A percentile compares a stretch with the other conserved stretches of the same genome.
Evolutionary conservation across 176 grass and related monocot species (phyloP).

Genomic region (Cocos nucifera): DNA sequence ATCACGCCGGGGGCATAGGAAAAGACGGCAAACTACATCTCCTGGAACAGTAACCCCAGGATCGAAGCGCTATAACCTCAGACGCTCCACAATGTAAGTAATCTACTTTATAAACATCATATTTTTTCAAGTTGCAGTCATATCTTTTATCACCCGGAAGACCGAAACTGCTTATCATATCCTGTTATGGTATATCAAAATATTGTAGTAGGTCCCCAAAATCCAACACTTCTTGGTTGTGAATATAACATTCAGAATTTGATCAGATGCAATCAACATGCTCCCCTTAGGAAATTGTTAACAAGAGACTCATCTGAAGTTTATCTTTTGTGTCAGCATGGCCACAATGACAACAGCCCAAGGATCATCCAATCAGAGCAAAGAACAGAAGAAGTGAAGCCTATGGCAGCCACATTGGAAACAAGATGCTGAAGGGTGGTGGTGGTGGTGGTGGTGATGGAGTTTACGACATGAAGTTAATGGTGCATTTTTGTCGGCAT

Average conservation of each 20-base stretch:
- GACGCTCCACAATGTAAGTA: conserved; percentile 57
- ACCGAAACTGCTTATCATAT: too few relatives aligned
- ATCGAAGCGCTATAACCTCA: conserved; percentile 79
- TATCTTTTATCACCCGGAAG: too few relatives aligned
- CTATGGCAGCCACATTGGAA: conserved; percentile 11
- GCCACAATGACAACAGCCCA: conserved; percentile 3
- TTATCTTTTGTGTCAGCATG: too few relatives aligned
- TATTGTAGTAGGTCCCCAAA: too few relatives aligned
- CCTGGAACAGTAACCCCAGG: conserved; percentile 24
- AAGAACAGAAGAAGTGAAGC: conserved; percentile 28
- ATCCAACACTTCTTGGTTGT: too few relatives aligned
- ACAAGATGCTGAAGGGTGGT: conserved; percentile 11
- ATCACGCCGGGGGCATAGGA: conserved; percentile 65
- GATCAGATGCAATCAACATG: too few relatives aligned
- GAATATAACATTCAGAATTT: too few relatives aligned
- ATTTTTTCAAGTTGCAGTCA: too few relatives aligned
- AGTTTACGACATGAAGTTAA: conserved; percentile 29
- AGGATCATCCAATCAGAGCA: conserved; percentile 24
- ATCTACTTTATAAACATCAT: background rate
- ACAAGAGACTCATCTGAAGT: too few relatives aligned
- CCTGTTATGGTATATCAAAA: too few relatives aligned
- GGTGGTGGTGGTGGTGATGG: conserved; percentile 41
- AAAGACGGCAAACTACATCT: conserved; percentile 49
- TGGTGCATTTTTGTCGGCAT: conserved; percentile 15
- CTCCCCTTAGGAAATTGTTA: too few relatives aligned